Evolutionary conservation across 768 basidiomycete genomes (phyloP).

Genomic region (Suillus bovinus): DNA sequence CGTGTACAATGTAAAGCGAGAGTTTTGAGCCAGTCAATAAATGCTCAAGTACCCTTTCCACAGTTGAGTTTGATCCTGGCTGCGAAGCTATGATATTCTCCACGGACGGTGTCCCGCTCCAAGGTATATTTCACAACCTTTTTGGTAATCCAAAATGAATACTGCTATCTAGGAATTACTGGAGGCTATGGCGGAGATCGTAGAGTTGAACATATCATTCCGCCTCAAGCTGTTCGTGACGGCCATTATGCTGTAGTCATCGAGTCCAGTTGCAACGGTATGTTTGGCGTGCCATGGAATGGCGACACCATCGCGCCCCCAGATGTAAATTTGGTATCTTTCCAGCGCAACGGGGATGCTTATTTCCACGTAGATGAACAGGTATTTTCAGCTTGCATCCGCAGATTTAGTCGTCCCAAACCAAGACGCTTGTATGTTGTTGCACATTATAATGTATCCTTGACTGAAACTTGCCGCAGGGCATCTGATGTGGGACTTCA

Average conservation of each 20-base stretch:
- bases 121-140: constrained; percentile 45
- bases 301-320: constrained; percentile 86
- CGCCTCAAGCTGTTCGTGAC: constrained; percentile 57
- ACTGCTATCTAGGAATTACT: constrained; percentile 65
- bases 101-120: constrained; percentile 73
- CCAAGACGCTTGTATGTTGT: constrained; percentile 55
- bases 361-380: constrained; percentile 55
- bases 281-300: constrained; percentile 88
- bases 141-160: not conserved
- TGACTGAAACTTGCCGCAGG: constrained; percentile 43
- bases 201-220: constrained; percentile 93
- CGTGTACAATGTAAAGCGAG: constrained; percentile 73
- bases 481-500: constrained; percentile 87
- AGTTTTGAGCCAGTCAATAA: not conserved
- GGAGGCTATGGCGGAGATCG: constrained; percentile 86
- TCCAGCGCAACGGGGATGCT: constrained; percentile 5
- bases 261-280: constrained; percentile 88
- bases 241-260: constrained; percentile 72
- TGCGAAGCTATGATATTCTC: constrained; percentile 95
- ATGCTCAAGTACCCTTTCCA: not conserved
- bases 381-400: constrained; percentile 67
- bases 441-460: not conserved
- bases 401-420: constrained; percentile 97
- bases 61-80: constrained; percentile 95
- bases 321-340: constrained; percentile 52